Conservation (phyloP, 106 monocot species). For the Gastrodia elata region DNA sequence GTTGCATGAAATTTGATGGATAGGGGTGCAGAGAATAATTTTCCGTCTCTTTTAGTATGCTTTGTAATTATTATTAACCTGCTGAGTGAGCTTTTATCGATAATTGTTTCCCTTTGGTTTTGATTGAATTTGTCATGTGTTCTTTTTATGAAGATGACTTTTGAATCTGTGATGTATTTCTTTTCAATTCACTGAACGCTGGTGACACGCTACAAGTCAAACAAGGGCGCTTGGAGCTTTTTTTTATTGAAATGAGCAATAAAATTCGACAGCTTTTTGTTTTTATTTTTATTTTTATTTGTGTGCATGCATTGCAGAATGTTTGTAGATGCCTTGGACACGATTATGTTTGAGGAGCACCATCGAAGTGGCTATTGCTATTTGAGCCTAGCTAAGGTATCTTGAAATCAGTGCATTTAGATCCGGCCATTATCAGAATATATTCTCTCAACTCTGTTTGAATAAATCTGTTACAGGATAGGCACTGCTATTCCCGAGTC, state of each 20-base stretch:
- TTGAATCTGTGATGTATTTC: background rate
- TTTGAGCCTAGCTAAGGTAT: slow-evolving; percentile 75
- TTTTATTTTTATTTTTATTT: background rate
- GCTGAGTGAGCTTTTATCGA: background rate
- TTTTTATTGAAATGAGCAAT: background rate
- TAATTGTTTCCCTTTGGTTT: background rate
- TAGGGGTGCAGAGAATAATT: too few species aligned
- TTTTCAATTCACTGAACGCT: background rate
- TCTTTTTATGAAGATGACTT: background rate
- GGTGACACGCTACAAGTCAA: too few species aligned
- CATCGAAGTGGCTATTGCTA: slow-evolving; percentile 64
- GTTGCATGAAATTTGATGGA: too few species aligned
- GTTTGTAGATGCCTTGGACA: slow-evolving; percentile 91
- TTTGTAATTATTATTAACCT: too few species aligned
- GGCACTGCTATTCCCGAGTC: slow-evolving; percentile 80
- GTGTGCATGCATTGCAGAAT: slow-evolving; percentile 44
- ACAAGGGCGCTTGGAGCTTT: too few species aligned
- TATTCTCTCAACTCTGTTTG: too few species aligned
- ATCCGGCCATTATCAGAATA: too few species aligned
- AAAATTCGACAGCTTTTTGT: background rate
- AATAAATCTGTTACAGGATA: slow-evolving; percentile 40
- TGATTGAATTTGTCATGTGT: background rate
- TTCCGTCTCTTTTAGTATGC: too few species aligned
- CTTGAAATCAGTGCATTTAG: background rate
- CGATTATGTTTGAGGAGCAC: slow-evolving; percentile 72